These are phyloP conservation scores for Aureoboletus auriporus DNA, from an alignment of 768 basidiomycete species.

Conservation along the genomic window DNA sequence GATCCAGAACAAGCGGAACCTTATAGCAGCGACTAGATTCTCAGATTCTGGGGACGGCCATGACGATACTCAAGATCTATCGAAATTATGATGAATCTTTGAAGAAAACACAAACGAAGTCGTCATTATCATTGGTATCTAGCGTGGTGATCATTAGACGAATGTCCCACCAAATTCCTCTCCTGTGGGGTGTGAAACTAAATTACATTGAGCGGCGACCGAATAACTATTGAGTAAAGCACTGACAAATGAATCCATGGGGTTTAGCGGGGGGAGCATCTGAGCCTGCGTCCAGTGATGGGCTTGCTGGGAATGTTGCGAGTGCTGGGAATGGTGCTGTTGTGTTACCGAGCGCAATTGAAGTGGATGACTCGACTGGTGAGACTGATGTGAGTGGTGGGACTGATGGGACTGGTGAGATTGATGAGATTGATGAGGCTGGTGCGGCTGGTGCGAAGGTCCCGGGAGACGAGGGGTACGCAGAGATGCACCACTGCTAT, in stretches of 20 bases:
- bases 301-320: constrained; percentile 26
- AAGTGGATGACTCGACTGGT: too few species aligned
- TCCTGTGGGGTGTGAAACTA: constrained; percentile 38
- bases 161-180: constrained; percentile 45
- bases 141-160: constrained; percentile 44
- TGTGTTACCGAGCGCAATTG: too few species aligned
- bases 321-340: constrained; percentile 25
- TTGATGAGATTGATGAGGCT: constrained; percentile 31
- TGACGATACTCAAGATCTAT: constrained; percentile 43
- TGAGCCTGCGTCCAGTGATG: constrained; percentile 49
- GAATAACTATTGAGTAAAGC: neutral
- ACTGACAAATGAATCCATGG: constrained; percentile 66
- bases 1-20: constrained; percentile 39
- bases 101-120: constrained; percentile 26
- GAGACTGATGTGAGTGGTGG: neutral
- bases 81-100: constrained; percentile 41
- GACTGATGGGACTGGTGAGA: constrained; percentile 8
- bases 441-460: constrained; percentile 27
- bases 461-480: constrained; percentile 37
- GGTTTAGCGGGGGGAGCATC: constrained; percentile 43
- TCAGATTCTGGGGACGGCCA: constrained; percentile 39
- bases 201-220: constrained; percentile 7
- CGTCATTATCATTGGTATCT: constrained; percentile 47
- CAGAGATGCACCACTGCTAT: constrained; percentile 31
- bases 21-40: constrained; percentile 39